A percentile compares a stretch with the other conserved stretches of the same genome.
These are phyloP conservation scores for Ambispora gerdemannii DNA, from an alignment of 192 early-diverging fungal genomes.

Conservation along the genomic window DNA sequence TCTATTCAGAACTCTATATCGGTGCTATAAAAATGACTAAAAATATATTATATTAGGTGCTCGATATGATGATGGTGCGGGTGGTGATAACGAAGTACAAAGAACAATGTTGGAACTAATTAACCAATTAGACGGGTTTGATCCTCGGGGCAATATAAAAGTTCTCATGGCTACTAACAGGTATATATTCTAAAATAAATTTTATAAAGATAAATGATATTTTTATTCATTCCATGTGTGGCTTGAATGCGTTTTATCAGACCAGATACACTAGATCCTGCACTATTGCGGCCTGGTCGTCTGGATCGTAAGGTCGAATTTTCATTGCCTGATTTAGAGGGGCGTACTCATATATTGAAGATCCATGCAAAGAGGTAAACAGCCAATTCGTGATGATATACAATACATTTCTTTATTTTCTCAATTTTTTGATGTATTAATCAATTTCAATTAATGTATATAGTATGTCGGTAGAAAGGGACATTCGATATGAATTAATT, in stretches of 20 bases:
- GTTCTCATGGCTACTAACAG: constrained; percentile 98
- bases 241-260: constrained; percentile 44
- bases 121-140: constrained; percentile 99
- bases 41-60: constrained; percentile 55
- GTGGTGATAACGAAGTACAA: constrained; percentile 99
- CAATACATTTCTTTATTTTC: too few species aligned
- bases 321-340: constrained; percentile 92
- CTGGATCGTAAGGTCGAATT: constrained; percentile 99
- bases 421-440: too few species aligned
- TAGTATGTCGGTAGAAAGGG: constrained; percentile 96
- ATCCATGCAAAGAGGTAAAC: constrained; percentile 84
- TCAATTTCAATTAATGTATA: too few species aligned
- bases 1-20: too few species aligned
- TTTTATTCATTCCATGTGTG: too few species aligned
- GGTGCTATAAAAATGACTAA: too few species aligned
- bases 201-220: too few species aligned
- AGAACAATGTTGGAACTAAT: constrained; percentile 99
- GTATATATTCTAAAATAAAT: constrained; percentile 31
- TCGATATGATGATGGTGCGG: constrained; percentile 96
- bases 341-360: constrained; percentile 95
- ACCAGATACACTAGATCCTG: constrained; percentile 98
- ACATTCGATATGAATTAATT: constrained; percentile 98
- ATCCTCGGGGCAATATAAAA: constrained; percentile 99
- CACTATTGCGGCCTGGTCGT: constrained; percentile 94
- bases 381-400: too few species aligned